These are phyloP conservation scores for Ottelia alismoides DNA, from an alignment of 106 monocot genomes.

Conservation along the genomic window DNA sequence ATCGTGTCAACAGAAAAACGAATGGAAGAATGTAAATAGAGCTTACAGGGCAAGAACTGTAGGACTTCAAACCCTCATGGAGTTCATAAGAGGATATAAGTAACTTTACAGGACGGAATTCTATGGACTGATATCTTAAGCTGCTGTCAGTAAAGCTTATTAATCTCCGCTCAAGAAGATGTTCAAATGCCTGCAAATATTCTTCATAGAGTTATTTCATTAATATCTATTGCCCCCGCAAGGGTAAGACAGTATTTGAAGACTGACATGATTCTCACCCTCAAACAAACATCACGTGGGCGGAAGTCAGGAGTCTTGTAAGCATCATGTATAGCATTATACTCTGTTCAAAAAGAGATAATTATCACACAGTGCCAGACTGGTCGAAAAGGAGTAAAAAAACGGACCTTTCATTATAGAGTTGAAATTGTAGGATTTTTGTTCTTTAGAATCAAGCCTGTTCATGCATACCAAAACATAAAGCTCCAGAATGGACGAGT, in stretches of 20 bases:
- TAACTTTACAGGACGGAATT: constrained; percentile 63
- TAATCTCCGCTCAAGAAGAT: constrained; percentile 56
- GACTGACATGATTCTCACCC: constrained; percentile 12
- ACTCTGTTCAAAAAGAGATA: constrained; percentile 59
- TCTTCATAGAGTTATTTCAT: not conserved
- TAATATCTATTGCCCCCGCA: no score
- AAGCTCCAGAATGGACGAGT: constrained; percentile 65
- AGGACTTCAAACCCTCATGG: constrained; percentile 39
- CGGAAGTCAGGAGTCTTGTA: constrained; percentile 71
- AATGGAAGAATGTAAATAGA: not conserved
- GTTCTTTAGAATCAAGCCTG: constrained; percentile 54
- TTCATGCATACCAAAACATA: constrained; percentile 79
- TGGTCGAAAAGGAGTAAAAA: no score
- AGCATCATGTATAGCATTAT: constrained; percentile 60
- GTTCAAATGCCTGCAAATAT: constrained; percentile 69
- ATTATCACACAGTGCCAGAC: no score
- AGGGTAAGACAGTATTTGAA: not conserved
- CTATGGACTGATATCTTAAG: constrained; percentile 38
- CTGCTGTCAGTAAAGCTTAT: constrained; percentile 40
- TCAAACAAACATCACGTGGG: constrained; percentile 33
- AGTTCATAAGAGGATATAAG: constrained; percentile 51
- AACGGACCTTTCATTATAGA: constrained; percentile 56
- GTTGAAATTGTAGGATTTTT: constrained; percentile 55
- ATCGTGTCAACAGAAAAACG: no score
- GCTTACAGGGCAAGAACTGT: constrained; percentile 72